Evolutionary conservation across 176 grass and related monocot genomes (phyloP).

Genomic region (Zizania latifolia): DNA sequence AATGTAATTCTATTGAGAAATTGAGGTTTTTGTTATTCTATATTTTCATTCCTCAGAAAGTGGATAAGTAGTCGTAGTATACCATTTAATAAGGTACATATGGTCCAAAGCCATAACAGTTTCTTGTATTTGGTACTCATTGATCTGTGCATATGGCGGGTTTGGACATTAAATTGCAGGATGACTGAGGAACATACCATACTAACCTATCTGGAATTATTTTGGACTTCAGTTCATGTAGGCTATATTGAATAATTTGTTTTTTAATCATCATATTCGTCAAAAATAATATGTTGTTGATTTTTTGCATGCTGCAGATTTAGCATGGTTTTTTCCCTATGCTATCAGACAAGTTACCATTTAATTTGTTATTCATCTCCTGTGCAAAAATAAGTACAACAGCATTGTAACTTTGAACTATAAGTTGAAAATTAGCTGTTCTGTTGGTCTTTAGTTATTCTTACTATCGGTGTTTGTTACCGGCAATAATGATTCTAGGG

Average conservation of each 20-base stretch:
- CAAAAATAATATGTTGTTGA: neutral
- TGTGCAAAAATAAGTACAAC: neutral
- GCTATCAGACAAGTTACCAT: neutral
- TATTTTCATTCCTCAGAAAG: neutral
- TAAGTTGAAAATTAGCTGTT: neutral
- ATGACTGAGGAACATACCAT: neutral
- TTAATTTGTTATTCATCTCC: neutral
- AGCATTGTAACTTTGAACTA: neutral
- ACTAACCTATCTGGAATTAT: neutral
- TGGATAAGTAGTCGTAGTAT: neutral
- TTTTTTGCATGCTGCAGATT: neutral
- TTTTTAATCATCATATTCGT: neutral
- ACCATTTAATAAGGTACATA: neutral
- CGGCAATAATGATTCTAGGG: too few species aligned
- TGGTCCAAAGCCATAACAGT: neutral
- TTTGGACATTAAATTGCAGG: neutral
- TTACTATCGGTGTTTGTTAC: too few species aligned
- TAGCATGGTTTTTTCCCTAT: neutral
- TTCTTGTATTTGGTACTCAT: neutral
- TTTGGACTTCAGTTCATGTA: neutral
- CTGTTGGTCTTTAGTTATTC: conserved; percentile 1
- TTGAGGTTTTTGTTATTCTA: neutral
- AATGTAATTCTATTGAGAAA: neutral
- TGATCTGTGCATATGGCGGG: neutral
- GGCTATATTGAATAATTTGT: neutral